A percentile compares a stretch with the other conserved stretches of the same genome.
These are phyloP conservation scores for Neurospora tetrasperma DNA, from an alignment of 495 filamentous ascomycete genomes.

Conservation along the genomic window DNA sequence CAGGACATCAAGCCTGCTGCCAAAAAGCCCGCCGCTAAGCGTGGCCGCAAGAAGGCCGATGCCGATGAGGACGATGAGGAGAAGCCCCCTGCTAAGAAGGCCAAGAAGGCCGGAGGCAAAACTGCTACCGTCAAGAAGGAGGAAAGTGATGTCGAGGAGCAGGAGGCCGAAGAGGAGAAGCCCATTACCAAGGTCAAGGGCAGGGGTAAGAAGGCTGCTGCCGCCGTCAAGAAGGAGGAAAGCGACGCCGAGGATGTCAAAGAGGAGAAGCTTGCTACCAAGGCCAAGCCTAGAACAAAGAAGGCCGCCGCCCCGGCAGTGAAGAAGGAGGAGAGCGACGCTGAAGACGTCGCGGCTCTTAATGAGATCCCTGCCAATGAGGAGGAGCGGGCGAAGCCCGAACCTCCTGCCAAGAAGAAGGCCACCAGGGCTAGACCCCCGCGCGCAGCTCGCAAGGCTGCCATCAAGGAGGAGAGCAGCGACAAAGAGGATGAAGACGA, in stretches of 20 bases:
- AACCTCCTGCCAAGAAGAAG: conserved; percentile 19
- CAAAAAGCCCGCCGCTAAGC: conserved; percentile 28
- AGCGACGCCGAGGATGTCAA: conserved; percentile 15
- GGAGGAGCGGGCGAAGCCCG: conserved; percentile 21
- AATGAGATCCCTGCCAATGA: conserved; percentile 4
- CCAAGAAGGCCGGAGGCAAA: conserved; percentile 9
- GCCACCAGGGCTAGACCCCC: conserved; percentile 6
- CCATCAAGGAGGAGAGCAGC: conserved; percentile 13
- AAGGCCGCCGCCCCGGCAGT: conserved; percentile 15
- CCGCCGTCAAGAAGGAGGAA: conserved; percentile 2
- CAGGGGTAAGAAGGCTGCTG: conserved; percentile 11
- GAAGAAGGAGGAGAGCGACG: conserved; percentile 20
- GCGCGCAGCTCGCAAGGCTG: conserved; percentile 13
- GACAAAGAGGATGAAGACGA: conserved; percentile 19
- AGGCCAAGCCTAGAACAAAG: conserved; percentile 20
- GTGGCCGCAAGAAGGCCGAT: conserved; percentile 26
- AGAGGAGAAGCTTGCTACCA: conserved; percentile 25
- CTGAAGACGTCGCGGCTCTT: conserved; percentile 16
- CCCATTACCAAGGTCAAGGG: conserved; percentile 19
- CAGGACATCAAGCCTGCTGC: conserved; percentile 19
- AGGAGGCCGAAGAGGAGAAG: neutral
- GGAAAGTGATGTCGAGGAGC: conserved; percentile 6
- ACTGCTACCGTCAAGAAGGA: conserved; percentile 13
- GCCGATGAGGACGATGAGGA: conserved; percentile 19
- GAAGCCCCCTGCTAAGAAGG: conserved; percentile 16